These are phyloP conservation scores for Chaetomium cochliodes DNA, from an alignment of 495 filamentous ascomycete genomes.

Conservation along the genomic window DNA sequence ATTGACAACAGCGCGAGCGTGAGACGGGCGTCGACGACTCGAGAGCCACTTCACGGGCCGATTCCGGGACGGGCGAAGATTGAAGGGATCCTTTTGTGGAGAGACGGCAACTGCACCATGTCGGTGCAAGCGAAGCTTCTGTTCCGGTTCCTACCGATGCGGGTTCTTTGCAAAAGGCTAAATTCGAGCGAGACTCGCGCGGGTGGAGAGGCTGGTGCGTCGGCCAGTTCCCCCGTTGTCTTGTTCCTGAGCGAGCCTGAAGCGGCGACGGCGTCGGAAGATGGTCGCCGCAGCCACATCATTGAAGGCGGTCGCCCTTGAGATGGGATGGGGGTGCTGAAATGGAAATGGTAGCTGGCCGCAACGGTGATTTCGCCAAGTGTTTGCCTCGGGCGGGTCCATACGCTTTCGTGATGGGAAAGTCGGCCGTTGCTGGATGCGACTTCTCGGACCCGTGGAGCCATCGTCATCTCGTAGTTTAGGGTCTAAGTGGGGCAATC, in stretches of 20 bases:
- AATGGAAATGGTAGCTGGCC: background rate
- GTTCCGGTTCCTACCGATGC: slow-evolving; percentile 19
- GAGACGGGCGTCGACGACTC: background rate
- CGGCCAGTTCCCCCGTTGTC: background rate
- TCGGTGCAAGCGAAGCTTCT: slow-evolving; percentile 10
- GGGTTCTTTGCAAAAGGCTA: slow-evolving; percentile 9
- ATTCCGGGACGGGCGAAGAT: slow-evolving; percentile 14
- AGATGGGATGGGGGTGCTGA: background rate
- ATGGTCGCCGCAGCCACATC: background rate
- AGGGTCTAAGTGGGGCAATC: background rate
- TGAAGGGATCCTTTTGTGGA: slow-evolving; percentile 7
- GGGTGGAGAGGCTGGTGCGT: background rate
- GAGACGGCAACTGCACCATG: slow-evolving; percentile 11
- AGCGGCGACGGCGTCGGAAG: background rate
- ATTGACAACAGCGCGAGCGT: background rate
- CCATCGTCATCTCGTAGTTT: background rate
- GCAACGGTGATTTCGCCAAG: background rate
- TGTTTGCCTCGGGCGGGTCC: background rate
- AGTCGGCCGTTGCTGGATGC: slow-evolving; percentile 11
- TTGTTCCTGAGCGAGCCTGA: background rate
- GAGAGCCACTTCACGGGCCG: slow-evolving; percentile 4
- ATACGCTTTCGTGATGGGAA: background rate
- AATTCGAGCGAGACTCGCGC: slow-evolving; percentile 1
- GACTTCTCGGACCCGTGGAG: background rate
- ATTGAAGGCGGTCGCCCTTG: background rate